These are phyloP conservation scores for Arbutus unedo DNA, from an alignment of 148 eudicot species.

Conservation along the genomic window DNA sequence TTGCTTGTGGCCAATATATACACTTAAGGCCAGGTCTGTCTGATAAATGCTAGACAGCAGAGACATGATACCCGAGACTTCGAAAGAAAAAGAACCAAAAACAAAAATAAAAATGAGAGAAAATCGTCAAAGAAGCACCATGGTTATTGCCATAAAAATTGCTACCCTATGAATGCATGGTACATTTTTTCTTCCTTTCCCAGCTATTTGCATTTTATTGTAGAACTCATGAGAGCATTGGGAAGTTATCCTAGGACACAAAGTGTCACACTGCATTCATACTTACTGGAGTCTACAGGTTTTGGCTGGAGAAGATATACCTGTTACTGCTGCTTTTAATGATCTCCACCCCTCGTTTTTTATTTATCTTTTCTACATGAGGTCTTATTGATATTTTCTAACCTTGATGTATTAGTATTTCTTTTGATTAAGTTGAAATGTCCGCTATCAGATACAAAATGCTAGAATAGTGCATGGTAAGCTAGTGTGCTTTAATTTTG, in stretches of 20 bases:
- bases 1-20: neutral
- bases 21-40: neutral
- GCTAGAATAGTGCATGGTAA: neutral
- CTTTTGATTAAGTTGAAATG: neutral
- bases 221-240: neutral
- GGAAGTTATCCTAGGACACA: neutral
- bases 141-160: neutral
- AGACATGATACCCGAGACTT: neutral
- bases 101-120: neutral
- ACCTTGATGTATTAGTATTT: neutral
- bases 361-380: neutral
- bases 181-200: neutral
- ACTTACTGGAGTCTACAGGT: neutral
- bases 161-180: neutral
- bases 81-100: neutral
- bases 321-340: neutral
- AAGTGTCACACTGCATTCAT: neutral
- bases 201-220: neutral
- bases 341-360: neutral
- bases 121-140: neutral
- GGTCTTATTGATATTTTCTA: neutral
- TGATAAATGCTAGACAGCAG: neutral
- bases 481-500: neutral
- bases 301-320: neutral
- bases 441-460: neutral